phyloP scores from a whole-genome alignment of 805 yeast genomes.

The Wickerhamomyces sydowiorum region DNA sequence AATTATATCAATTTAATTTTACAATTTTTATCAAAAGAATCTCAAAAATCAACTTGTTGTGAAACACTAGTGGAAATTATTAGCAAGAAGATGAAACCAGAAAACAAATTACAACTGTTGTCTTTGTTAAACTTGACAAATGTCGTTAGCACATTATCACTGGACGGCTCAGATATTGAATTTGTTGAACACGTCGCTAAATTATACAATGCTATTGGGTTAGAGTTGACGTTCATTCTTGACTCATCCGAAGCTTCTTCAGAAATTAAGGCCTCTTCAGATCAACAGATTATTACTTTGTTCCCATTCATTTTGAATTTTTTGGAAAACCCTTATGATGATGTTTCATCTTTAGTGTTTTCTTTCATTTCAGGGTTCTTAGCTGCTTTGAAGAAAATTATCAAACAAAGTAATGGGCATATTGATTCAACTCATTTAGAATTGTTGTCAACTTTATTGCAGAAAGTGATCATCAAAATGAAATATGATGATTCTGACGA shows the following conservation, averaged over 20 bases:
- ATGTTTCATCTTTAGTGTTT: conserved; percentile 76
- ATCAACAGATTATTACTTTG: conserved; percentile 48
- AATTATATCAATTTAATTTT: conserved; percentile 35
- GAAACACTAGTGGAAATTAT: conserved; percentile 58
- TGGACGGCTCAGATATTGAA: conserved; percentile 3
- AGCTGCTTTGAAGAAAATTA: conserved; percentile 56
- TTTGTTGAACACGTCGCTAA: conserved; percentile 70
- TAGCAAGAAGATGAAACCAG: conserved; percentile 73
- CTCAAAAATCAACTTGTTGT: conserved; percentile 19
- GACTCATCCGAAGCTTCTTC: conserved; percentile 45
- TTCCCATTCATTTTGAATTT: conserved; percentile 71
- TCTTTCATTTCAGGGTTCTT: conserved; percentile 75
- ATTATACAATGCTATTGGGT: conserved; percentile 65
- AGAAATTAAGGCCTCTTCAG: conserved; percentile 32
- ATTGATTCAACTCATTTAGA: conserved; percentile 35
- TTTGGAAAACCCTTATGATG: conserved; percentile 81
- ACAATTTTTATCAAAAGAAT: conserved; percentile 48
- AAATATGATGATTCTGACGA: conserved; percentile 73
- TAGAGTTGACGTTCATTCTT: conserved; percentile 66
- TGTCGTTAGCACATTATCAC: conserved; percentile 33
- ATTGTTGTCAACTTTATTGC: conserved; percentile 56
- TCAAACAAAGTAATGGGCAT: conserved; percentile 33
- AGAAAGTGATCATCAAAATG: conserved; percentile 71
- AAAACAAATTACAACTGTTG: conserved; percentile 57
- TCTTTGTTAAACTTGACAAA: conserved; percentile 61